phyloP scores from a whole-genome alignment of 2,329 filamentous ascomycete species.

The Penicillium sp. region DNA sequence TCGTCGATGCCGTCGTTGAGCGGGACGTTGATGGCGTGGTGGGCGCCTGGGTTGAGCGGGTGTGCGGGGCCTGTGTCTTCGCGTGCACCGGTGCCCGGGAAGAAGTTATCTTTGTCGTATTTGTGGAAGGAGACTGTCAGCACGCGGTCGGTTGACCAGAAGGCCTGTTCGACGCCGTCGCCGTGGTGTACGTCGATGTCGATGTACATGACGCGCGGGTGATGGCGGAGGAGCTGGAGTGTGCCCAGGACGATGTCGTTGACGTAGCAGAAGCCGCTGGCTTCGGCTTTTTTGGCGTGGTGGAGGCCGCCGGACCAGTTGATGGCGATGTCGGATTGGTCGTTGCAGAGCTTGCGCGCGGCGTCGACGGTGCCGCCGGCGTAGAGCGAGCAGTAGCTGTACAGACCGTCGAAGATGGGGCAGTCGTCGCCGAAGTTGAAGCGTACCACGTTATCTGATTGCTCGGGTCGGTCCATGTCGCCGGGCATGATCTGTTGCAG shows the following conservation, averaged over 20 bases:
- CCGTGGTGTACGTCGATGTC: constrained; percentile 92
- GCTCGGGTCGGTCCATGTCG: constrained; percentile 63
- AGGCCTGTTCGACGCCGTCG: constrained; percentile 86
- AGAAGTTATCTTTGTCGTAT: constrained; percentile 81
- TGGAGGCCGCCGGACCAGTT: constrained; percentile 97
- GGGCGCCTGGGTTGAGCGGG: constrained; percentile 80
- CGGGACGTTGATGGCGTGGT: constrained; percentile 87
- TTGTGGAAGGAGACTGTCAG: constrained; percentile 97
- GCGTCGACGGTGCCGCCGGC: constrained; percentile 88
- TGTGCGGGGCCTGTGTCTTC: constrained; percentile 80
- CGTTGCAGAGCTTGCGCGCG: constrained; percentile 79
- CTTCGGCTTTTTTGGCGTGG: constrained; percentile 91
- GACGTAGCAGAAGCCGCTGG: constrained; percentile 96
- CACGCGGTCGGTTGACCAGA: constrained; percentile 83
- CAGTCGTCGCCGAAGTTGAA: constrained; percentile 95
- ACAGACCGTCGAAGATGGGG: constrained; percentile 92
- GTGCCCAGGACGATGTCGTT: constrained; percentile 97
- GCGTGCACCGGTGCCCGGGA: constrained; percentile 84
- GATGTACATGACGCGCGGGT: constrained; percentile 87
- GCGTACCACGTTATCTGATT: constrained; percentile 56
- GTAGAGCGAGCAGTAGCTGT: constrained; percentile 92
- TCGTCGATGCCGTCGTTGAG: constrained; percentile 89
- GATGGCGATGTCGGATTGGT: constrained; percentile 90
- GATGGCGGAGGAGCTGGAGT: constrained; percentile 76
- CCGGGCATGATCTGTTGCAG: constrained; percentile 69